phyloP scores from a whole-genome alignment of 257 asterid genomes.

The Thymus mandschuricus region DNA sequence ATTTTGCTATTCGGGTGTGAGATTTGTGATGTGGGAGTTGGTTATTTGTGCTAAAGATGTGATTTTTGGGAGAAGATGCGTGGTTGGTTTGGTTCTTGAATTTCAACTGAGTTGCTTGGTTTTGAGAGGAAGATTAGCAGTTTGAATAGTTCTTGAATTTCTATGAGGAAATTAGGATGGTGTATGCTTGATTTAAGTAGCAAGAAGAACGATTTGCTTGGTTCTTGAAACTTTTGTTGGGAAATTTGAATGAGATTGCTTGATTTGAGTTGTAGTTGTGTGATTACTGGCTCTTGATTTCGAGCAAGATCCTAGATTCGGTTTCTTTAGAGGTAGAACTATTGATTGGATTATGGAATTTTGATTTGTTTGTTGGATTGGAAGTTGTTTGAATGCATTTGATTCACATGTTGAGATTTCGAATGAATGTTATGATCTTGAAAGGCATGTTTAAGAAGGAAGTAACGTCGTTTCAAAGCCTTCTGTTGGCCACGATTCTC shows the following conservation, averaged over 20 bases:
- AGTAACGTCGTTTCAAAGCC: neutral
- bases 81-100: neutral
- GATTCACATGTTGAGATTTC: no score
- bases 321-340: neutral
- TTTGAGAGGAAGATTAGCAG: neutral
- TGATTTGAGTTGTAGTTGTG: neutral
- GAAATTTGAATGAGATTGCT: neutral
- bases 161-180: neutral
- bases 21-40: neutral
- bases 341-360: neutral
- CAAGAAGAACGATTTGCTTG: neutral
- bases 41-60: neutral
- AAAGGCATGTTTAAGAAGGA: neutral
- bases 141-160: neutral
- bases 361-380: neutral
- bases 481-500: neutral
- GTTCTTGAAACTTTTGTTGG: neutral
- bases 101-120: neutral
- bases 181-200: neutral
- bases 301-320: neutral
- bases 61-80: neutral
- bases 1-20: constrained; percentile 1
- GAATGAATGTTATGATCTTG: no score
- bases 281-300: neutral
- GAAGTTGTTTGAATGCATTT: neutral